Base-by-base conservation (phyloP, 225 moss, liverwort and hornwort genomes). In the Anthoceros angustus region DNA sequence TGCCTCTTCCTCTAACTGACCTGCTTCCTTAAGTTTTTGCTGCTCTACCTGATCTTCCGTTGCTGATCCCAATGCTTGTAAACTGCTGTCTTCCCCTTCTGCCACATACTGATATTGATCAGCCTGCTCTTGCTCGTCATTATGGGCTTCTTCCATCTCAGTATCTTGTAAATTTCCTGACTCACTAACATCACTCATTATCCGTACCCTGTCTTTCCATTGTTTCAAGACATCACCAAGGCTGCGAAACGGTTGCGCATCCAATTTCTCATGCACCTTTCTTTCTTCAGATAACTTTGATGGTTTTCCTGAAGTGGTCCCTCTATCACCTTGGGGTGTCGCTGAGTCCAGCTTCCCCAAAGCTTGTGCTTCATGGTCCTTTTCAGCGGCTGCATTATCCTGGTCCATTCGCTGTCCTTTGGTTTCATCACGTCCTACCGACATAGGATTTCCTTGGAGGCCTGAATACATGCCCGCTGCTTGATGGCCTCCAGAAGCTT, bases 121-220 rank as follows among this genome's bases (percentile, higher is more conserved):
- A 11, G 42, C 69, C 62, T 71, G 68, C 66, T 87, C 92, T 65
- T 83, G 83, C 69, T 63, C 43, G 10, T 69, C 77, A 9, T 9
- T 24, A 69, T 67, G 69, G 64, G 70, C 60, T 39, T 75, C 80
- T 18, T 67, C 72, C 43, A 70, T 64, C 39, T 50, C 68, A 12
- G 62, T 11, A n/a, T 8, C 41, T 69, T 83, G 72, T 41, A 85
- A 71, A 9, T 62, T 66, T 18, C 77, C 84, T 23, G 78, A 71
- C 6, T 69, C 76, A 70, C 72, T 70, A 40, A 41, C 73, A 66
- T 66, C 69, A 70, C 91, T 87, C 61, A 82, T 64, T 70, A 98
- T 78, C 73, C 80, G 85, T n/a, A 98, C 75, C 64, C 82, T 86
- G 72, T 91, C 92, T 70, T 91, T 98, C 95, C 95, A 98, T 68